Evolutionary conservation across 768 basidiomycete species (phyloP).

Genomic region (Rhodotorula taiwanensis): DNA sequence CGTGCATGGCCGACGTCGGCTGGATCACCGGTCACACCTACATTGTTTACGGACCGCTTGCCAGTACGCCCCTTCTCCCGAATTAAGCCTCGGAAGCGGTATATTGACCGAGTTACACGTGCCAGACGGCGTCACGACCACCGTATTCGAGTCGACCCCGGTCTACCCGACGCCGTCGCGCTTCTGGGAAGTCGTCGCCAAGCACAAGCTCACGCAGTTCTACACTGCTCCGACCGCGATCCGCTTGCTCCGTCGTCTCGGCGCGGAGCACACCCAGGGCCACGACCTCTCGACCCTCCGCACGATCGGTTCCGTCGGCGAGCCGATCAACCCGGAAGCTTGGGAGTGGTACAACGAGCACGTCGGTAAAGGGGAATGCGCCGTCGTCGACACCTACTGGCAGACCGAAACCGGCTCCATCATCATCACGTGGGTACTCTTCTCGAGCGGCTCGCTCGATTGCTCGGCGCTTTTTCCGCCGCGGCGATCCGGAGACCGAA

Average conservation of each 20-base stretch:
- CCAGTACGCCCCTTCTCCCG: conserved; percentile 35
- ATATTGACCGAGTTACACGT: too few relatives aligned
- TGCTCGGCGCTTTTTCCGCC: too few relatives aligned
- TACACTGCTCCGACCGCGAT: conserved; percentile 93
- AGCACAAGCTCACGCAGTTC: conserved; percentile 89
- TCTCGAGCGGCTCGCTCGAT: too few relatives aligned
- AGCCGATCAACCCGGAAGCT: conserved; percentile 98
- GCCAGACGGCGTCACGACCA: conserved; percentile 48
- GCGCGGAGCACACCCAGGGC: conserved; percentile 72
- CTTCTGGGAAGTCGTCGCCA: conserved; percentile 93
- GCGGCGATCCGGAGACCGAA: too few relatives aligned
- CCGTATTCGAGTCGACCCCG: conserved; percentile 91
- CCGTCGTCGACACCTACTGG: conserved; percentile 53
- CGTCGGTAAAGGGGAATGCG: conserved; percentile 78
- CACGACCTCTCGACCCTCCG: conserved; percentile 76
- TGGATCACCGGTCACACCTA: conserved; percentile 82
- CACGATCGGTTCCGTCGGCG: conserved; percentile 86
- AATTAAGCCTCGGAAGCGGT: background rate
- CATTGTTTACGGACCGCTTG: conserved; percentile 90
- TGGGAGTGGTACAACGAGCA: conserved; percentile 99
- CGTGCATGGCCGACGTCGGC: conserved; percentile 96
- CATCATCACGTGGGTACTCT: conserved; percentile 57
- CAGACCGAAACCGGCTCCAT: conserved; percentile 98
- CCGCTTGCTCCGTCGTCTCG: conserved; percentile 76
- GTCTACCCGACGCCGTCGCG: conserved; percentile 92